A percentile compares a stretch with the other conserved stretches of the same genome.
phyloP scores from a whole-genome alignment of 2,329 filamentous ascomycete species.

The Alternaria consortialis region DNA sequence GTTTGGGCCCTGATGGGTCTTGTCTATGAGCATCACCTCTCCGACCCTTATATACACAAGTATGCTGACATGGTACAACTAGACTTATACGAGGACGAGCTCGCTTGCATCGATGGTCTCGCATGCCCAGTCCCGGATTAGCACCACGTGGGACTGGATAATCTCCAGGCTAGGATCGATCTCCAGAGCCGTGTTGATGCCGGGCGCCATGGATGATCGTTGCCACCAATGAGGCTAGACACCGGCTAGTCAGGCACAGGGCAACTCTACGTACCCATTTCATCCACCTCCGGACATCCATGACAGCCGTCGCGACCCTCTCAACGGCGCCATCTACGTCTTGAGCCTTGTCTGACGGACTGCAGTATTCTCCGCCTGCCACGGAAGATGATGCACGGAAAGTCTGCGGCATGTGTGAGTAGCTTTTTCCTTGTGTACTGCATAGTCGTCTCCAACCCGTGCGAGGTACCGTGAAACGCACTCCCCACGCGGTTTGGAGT shows the following conservation, averaged over 20 bases:
- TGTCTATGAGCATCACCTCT: not conserved
- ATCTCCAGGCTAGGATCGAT: slow-evolving; percentile 28
- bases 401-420: slow-evolving; percentile 52
- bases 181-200: slow-evolving; percentile 31
- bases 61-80: not conserved
- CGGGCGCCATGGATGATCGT: slow-evolving; percentile 33
- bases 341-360: slow-evolving; percentile 27
- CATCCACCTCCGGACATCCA: slow-evolving; percentile 20
- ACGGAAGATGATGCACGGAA: slow-evolving; percentile 47
- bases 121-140: slow-evolving; percentile 3
- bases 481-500: slow-evolving; percentile 19
- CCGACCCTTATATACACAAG: too few relatives aligned
- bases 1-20: too few relatives aligned
- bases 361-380: slow-evolving; percentile 27
- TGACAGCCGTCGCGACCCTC: slow-evolving; percentile 16
- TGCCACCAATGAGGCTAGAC: slow-evolving; percentile 35
- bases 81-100: not conserved
- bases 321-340: slow-evolving; percentile 15
- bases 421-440: slow-evolving; percentile 9
- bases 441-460: slow-evolving; percentile 21
- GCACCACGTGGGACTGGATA: slow-evolving; percentile 25
- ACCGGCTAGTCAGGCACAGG: slow-evolving; percentile 27
- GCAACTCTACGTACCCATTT: slow-evolving; percentile 24
- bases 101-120: not conserved
- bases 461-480: slow-evolving; percentile 32